These are phyloP conservation scores for Cutaneotrichosporon cutaneum DNA, from an alignment of 1,284 basidiomycete genomes.

Conservation along the genomic window DNA sequence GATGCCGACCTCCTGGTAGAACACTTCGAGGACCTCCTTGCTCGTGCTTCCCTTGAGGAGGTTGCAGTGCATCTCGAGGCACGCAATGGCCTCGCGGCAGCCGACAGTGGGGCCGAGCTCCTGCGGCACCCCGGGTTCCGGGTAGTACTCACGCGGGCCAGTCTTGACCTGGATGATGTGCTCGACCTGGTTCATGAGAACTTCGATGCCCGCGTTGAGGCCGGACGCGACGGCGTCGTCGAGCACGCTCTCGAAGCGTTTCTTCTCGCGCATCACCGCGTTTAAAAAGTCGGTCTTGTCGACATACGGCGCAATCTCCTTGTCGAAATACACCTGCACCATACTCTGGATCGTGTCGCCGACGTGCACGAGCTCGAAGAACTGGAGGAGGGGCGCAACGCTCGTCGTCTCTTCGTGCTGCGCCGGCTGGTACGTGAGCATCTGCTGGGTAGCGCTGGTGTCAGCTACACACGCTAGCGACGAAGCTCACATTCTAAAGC, in stretches of 20 bases:
- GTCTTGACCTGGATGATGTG: constrained; percentile 84
- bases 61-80: constrained; percentile 83
- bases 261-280: constrained; percentile 90
- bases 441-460: constrained; percentile 74
- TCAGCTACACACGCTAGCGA: constrained; percentile 3
- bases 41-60: constrained; percentile 89
- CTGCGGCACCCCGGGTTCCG: constrained; percentile 68
- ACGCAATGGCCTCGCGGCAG: constrained; percentile 79
- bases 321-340: constrained; percentile 97
- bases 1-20: constrained; percentile 94
- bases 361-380: constrained; percentile 95
- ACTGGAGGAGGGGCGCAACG: constrained; percentile 89
- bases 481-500: constrained; percentile 69
- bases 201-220: constrained; percentile 89
- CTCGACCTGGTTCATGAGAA: constrained; percentile 96
- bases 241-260: constrained; percentile 83
- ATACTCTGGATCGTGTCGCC: constrained; percentile 97
- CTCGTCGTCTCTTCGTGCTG: constrained; percentile 73
- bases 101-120: constrained; percentile 82
- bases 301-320: constrained; percentile 83
- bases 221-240: constrained; percentile 93
- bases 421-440: constrained; percentile 80
- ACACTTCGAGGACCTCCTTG: constrained; percentile 93
- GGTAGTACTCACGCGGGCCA: constrained; percentile 83
- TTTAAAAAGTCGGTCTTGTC: constrained; percentile 93